These are phyloP conservation scores for Leucocoprinus birnbaumii DNA, from an alignment of 768 basidiomycete species.

Conservation along the genomic window DNA sequence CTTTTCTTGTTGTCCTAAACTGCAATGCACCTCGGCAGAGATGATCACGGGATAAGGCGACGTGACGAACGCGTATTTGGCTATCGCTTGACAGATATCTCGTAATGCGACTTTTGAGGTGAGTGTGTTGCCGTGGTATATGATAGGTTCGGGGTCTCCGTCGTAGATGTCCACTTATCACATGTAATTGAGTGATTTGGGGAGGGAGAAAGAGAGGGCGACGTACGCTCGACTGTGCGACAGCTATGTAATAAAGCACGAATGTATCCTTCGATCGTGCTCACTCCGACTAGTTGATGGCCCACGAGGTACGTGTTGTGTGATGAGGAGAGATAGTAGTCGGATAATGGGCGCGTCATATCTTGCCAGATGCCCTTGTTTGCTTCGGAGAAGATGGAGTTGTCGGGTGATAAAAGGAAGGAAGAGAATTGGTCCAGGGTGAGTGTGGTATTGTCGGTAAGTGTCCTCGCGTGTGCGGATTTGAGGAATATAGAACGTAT, in stretches of 20 bases:
- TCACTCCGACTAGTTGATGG: conserved; percentile 82
- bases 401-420: conserved; percentile 81
- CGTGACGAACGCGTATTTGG: conserved; percentile 85
- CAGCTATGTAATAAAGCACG: conserved; percentile 86
- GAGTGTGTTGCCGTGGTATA: conserved; percentile 88
- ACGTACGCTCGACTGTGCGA: conserved; percentile 89
- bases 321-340: conserved; percentile 88
- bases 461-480: conserved; percentile 21
- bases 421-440: conserved; percentile 66
- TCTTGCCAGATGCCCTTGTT: conserved; percentile 59
- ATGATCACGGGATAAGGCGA: conserved; percentile 93
- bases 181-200: neutral
- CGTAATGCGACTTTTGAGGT: conserved; percentile 81
- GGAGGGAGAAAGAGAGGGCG: neutral
- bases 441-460: conserved; percentile 25
- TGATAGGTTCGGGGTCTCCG: conserved; percentile 78
- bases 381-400: conserved; percentile 48
- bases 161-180: conserved; percentile 87
- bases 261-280: conserved; percentile 91
- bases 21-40: conserved; percentile 90
- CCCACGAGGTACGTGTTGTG: conserved; percentile 93
- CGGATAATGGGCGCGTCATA: conserved; percentile 84
- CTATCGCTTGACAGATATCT: conserved; percentile 80
- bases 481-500: conserved; percentile 32
- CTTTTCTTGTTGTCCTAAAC: conserved; percentile 72